Conservation (phyloP, 805 yeast species). For the Brettanomyces bruxellensis region DNA sequence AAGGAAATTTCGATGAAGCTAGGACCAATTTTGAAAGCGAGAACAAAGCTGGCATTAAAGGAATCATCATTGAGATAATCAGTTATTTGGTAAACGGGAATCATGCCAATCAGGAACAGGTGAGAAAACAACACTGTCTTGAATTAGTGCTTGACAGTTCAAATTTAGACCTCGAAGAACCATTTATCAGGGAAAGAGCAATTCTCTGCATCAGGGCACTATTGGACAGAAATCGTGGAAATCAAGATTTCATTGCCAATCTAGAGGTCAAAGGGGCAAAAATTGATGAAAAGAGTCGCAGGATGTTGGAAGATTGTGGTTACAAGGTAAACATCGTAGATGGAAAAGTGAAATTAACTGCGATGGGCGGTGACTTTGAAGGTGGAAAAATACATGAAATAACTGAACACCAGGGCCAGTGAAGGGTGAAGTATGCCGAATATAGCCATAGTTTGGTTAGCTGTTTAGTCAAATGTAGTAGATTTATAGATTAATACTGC, state of each 20-base stretch:
- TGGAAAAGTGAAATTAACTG: constrained; percentile 57
- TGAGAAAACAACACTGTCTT: constrained; percentile 59
- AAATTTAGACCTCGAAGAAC: constrained; percentile 80
- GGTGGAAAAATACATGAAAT: not conserved
- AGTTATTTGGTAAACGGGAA: constrained; percentile 47
- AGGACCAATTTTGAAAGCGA: constrained; percentile 2
- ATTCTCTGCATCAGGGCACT: constrained; percentile 70
- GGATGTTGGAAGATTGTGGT: constrained; percentile 50
- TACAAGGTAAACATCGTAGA: constrained; percentile 63
- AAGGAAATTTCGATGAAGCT: constrained; percentile 24
- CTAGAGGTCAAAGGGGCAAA: constrained; percentile 68
- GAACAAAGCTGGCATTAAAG: constrained; percentile 52
- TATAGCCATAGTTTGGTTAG: no score
- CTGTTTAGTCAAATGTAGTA: no score
- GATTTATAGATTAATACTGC: no score
- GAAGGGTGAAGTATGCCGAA: no score
- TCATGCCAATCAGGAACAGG: constrained; percentile 51
- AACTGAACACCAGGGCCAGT: no score
- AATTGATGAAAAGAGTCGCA: constrained; percentile 45
- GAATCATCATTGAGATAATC: constrained; percentile 57
- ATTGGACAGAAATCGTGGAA: constrained; percentile 51
- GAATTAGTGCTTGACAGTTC: constrained; percentile 71
- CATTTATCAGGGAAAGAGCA: constrained; percentile 77
- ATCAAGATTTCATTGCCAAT: constrained; percentile 68
- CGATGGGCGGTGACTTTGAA: not conserved